Base-by-base conservation (phyloP, 169 alveolate genomes). In the Cryptosporidium ubiquitum region DNA sequence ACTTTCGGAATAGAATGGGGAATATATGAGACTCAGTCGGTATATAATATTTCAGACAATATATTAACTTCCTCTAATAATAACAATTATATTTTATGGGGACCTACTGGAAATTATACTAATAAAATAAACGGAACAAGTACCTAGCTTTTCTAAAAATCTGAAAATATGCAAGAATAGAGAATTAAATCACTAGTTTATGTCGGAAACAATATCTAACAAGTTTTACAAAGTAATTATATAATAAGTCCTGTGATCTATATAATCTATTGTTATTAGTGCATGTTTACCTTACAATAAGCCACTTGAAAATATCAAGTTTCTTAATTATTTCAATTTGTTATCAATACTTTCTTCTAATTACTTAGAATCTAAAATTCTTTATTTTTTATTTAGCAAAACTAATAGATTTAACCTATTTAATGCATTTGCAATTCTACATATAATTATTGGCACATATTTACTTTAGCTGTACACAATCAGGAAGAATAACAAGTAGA, bases 1-100 rank as follows among this genome's bases (percentile, higher is more conserved):
- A 23, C 75, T 33, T 79, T 79, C 10, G 89, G 79, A 20, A 64
- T 79, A 18, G 89, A 79, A 33, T 79, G 89, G 89, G 89, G 89
- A 23, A 79, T 79, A n/a, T 37, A 79, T 61, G 75, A 42, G 51
- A 79, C 75, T 37, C 89, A 79, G 68, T 47, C 60, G 29, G 16
- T 79, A 26, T 79, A 79, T 42, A 37, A 61, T 16, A 26, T 58
- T 5, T 29, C 40, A 26, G 39, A 79, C 20, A 64, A 42, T n/a
- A 60, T 37, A 37, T 23, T 42, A 42, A 20, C 64, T 4, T 39
- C 71, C 10, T 79, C 89, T 2, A 79, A 39, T 37, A 79, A 61
- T 31, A 79, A 57, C 10, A 79, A 79, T 47, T 79, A 79, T 35
- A 42, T 79, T 33, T 9, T 58, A 29, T 79, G 89, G 89, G 89